These are phyloP conservation scores for Spergularia azorica DNA, from an alignment of 179 eudicot genomes.

Conservation along the genomic window DNA sequence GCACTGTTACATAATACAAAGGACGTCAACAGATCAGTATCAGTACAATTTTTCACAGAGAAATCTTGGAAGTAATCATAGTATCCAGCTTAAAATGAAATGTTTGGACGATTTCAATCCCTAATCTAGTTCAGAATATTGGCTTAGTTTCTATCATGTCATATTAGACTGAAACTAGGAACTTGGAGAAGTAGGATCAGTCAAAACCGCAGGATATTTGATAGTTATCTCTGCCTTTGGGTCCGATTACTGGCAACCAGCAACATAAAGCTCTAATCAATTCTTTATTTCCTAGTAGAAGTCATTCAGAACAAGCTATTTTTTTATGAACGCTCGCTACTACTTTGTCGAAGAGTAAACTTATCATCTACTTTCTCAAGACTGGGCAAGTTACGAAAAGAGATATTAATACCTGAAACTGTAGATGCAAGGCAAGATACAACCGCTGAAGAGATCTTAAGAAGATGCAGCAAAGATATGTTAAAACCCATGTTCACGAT, in stretches of 20 bases:
- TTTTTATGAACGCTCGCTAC: not conserved
- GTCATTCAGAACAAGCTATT: not conserved
- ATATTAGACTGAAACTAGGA: not conserved
- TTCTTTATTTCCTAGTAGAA: not conserved
- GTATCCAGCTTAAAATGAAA: not conserved
- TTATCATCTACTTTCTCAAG: not conserved
- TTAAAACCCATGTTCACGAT: constrained; percentile 91
- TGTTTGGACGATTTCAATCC: not conserved
- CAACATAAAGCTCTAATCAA: not conserved
- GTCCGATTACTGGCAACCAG: too few relatives aligned
- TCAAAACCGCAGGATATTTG: too few relatives aligned
- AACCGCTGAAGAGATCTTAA: constrained; percentile 91
- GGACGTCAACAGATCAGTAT: not conserved
- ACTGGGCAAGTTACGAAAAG: not conserved
- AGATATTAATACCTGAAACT: constrained; percentile 58
- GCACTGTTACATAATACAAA: constrained; percentile 53
- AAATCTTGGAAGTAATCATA: not conserved
- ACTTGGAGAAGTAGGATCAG: not conserved
- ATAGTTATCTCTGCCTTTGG: too few relatives aligned
- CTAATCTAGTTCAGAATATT: not conserved
- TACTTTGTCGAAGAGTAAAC: not conserved
- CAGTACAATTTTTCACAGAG: not conserved
- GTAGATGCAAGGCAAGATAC: constrained; percentile 93
- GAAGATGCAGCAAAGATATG: constrained; percentile 81
- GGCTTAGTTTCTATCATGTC: too few relatives aligned